These are phyloP conservation scores for Tricholoma matsutake DNA, from an alignment of 768 basidiomycete species.

Conservation along the genomic window DNA sequence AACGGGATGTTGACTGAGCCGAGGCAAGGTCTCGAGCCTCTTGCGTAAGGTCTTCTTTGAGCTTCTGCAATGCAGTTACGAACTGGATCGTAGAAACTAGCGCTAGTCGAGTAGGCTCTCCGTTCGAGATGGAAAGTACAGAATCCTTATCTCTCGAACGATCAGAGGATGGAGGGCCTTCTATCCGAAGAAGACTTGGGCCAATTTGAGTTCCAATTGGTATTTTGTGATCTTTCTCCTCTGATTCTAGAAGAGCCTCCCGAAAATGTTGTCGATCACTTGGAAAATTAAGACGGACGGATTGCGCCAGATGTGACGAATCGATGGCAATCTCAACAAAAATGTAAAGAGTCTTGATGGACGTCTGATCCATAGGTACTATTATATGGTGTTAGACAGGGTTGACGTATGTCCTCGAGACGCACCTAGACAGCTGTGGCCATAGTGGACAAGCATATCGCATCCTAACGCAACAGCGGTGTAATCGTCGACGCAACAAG, in stretches of 20 bases:
- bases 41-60: slow-evolving; percentile 72
- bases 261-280: slow-evolving; percentile 65
- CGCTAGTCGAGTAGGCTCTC: slow-evolving; percentile 69
- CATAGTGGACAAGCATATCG: slow-evolving; percentile 98
- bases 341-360: slow-evolving; percentile 92
- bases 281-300: slow-evolving; percentile 89
- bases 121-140: slow-evolving; percentile 9
- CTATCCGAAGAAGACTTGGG: slow-evolving; percentile 59
- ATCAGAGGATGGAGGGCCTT: slow-evolving; percentile 30
- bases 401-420: slow-evolving; percentile 4
- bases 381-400: slow-evolving; percentile 7
- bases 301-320: slow-evolving; percentile 74
- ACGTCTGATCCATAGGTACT: slow-evolving; percentile 96
- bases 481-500: slow-evolving; percentile 98
- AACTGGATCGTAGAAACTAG: slow-evolving; percentile 98
- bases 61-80: slow-evolving; percentile 83
- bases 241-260: slow-evolving; percentile 57
- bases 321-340: slow-evolving; percentile 98
- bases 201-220: slow-evolving; percentile 45
- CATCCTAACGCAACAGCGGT: slow-evolving; percentile 94
- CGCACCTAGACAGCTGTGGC: slow-evolving; percentile 94
- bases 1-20: slow-evolving; percentile 2
- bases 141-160: slow-evolving; percentile 7
- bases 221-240: slow-evolving; percentile 41
- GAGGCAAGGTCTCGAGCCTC: slow-evolving; percentile 29